Evolutionary conservation across 164 flowering plant species (phyloP), one percentile per base, ranked within the genome.

Genomic region (Echeveria elegans): DNA sequence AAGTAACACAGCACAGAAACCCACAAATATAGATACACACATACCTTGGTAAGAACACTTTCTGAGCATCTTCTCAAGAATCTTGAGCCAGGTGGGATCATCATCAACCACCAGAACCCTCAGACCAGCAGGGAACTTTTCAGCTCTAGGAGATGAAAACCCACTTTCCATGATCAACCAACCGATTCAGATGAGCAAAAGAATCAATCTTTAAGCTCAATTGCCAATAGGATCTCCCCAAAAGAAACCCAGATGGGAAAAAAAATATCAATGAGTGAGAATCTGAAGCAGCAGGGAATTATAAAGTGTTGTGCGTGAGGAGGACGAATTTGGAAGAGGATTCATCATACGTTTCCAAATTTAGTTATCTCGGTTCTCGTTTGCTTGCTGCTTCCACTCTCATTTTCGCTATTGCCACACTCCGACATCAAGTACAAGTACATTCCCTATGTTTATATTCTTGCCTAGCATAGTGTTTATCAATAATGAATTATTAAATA

Each of bases 31-130:
- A n/a, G n/a, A n/a, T n/a, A n/a, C 29, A 24, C n/a, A 10, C 30
- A 53, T 53, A 68, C 70, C 70, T 58, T 68, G 63, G 41, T 68
- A 68, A 15, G 63, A 68, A 31, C 70, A 68, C 70, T 58, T 68
- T 40, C 37, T 58, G 37, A 68, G 70, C 70, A 68, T 68, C 45
- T 68, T 68, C 60, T 68, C 70, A 58, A 68, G 70, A 18, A 68
- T 68, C 60, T 68, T 68, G 50, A 68, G 70, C 70, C 70, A 68
- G 26, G 70, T 68, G 19, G 37, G 64, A 58, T 68, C 70, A 68
- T 68, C 70, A 68, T 68, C 70, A 58, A 68, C 70, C 32, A 68
- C 70, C 60, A 68, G 29, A 19, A 68, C 70, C 26, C 70, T 68
- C 52, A 68, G 19, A 2, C 70, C 70, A 24, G 70, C 64, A 12